Evolutionary conservation across 768 basidiomycete genomes (phyloP).

Genomic region (Tylopilus vinaceipallidus): DNA sequence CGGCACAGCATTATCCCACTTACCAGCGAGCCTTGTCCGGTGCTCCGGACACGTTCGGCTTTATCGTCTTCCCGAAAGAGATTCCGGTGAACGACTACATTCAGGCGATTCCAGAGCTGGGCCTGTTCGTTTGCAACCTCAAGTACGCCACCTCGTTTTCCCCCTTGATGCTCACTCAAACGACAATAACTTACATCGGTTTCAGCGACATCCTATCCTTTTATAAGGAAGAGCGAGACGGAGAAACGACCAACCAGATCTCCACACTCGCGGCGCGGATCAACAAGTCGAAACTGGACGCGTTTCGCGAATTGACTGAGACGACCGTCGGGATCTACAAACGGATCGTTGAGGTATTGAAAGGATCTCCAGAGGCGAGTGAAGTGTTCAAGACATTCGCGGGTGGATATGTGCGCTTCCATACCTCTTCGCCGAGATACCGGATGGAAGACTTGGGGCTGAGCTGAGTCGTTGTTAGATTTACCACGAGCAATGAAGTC

Average conservation of each 20-base stretch:
- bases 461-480: no score
- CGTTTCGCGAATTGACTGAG: background rate
- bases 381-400: constrained; percentile 2
- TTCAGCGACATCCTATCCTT: background rate
- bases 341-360: constrained; percentile 21
- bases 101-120: background rate
- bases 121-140: background rate
- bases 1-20: background rate
- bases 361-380: background rate
- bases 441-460: constrained; percentile 12
- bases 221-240: background rate
- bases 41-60: background rate
- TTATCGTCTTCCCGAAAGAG: background rate
- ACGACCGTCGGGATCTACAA: background rate
- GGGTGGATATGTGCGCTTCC: constrained; percentile 20
- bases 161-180: no score
- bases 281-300: background rate
- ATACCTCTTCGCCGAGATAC: constrained; percentile 20
- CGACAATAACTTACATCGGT: no score
- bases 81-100: background rate
- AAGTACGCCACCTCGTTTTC: background rate
- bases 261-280: background rate
- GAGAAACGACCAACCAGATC: background rate
- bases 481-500: no score
- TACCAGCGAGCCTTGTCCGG: background rate